Base-by-base conservation (phyloP, 495 filamentous ascomycete genomes). In the Xylaria scruposa region DNA sequence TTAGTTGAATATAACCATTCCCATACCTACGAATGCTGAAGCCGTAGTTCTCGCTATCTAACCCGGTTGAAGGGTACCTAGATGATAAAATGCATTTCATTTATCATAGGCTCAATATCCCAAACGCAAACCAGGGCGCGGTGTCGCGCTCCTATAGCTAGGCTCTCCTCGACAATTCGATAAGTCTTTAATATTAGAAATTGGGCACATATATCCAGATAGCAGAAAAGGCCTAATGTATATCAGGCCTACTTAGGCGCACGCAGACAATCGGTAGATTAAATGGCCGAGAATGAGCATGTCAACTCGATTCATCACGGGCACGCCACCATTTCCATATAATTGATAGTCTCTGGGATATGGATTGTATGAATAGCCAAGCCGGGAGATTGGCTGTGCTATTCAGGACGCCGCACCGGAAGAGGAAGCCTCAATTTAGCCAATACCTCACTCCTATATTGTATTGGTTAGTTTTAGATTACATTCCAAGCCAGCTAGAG, bases 371-470 rank as follows among this genome's bases (percentile, higher is more conserved):
- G 33, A 47, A 49, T 15, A 60, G 67, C 67, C 67, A 69, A 69
- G 67, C 67, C 67, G 67, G 67, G 2, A 69, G 67, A 69, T 69
- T 69, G 24, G 38, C 15, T 24, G 36, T 47, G 2, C 42, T 26
- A 40, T 9, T 31, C 40, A 69, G 54, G 3, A 40, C 0, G 26
- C 67, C 21, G 67, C 54, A 49, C 67, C 53, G 26, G 53, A 69
- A 69, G 26, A 21, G 53, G 56, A 69, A 49, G 31, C 42, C 9
- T 6, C 24, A 24, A 69, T 69, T 69, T 69, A 69, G 67, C 67
- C 67, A 69, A 21, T 54, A 59, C 21, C 17, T 17, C 24, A 59
- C 46, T 19, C 40, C 51, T 61, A 69, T 17, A 24, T 44, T 60
- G 38, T n/a, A 69, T 69, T 69, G 42, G 40, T 19, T 54, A 15